phyloP scores from a whole-genome alignment of 2,329 filamentous ascomycete species.

The Neospermospora avenae region DNA sequence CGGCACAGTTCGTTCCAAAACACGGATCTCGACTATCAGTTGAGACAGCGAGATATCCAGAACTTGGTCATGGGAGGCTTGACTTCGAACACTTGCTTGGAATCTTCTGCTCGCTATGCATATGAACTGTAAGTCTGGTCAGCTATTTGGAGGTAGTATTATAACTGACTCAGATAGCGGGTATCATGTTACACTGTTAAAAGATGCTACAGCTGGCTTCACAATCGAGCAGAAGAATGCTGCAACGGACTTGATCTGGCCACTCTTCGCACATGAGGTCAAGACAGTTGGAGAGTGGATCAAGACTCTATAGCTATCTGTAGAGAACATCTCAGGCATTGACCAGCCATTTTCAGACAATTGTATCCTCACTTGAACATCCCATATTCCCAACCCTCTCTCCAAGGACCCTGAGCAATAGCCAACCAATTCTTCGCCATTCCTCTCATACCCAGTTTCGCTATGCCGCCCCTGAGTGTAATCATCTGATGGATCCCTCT shows the following conservation, averaged over 20 bases:
- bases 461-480: slow-evolving; percentile 17
- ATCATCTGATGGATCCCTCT: slow-evolving; percentile 28
- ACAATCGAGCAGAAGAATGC: slow-evolving; percentile 24
- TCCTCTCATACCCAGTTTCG: slow-evolving; percentile 22
- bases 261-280: slow-evolving; percentile 29
- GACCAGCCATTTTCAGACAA: too few relatives aligned
- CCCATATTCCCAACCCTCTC: slow-evolving; percentile 17
- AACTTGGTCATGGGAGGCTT: slow-evolving; percentile 35
- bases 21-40: slow-evolving; percentile 37
- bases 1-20: slow-evolving; percentile 33
- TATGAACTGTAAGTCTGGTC: slow-evolving; percentile 31
- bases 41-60: slow-evolving; percentile 35
- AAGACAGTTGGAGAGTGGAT: slow-evolving; percentile 28
- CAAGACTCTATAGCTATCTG: slow-evolving; percentile 14
- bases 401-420: slow-evolving; percentile 25
- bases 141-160: background rate
- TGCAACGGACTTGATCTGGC: slow-evolving; percentile 31
- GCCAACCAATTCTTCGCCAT: slow-evolving; percentile 24
- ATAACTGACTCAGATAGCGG: slow-evolving; percentile 17
- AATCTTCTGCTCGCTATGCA: slow-evolving; percentile 37
- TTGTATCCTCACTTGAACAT: slow-evolving; percentile 1
- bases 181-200: slow-evolving; percentile 30
- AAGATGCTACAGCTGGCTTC: slow-evolving; percentile 31
- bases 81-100: slow-evolving; percentile 36
- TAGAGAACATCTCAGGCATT: background rate